Evolutionary conservation across 345 rosid species (phyloP).

Genomic region (Eucalyptus pauciflora): DNA sequence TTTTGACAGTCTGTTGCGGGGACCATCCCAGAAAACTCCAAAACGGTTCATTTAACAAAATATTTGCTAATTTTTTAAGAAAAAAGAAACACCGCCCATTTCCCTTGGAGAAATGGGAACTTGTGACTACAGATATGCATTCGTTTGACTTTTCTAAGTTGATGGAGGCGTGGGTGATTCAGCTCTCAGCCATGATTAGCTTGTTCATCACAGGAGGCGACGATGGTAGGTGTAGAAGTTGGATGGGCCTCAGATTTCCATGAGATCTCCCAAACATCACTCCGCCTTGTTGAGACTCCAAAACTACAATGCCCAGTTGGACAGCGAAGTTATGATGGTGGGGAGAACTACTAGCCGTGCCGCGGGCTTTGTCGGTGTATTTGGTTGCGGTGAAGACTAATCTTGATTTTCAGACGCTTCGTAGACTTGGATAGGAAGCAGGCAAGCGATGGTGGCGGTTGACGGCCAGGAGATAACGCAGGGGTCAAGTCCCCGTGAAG

Average conservation of each 20-base stretch:
- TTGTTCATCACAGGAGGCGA: conserved; percentile 4
- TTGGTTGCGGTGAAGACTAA: not conserved
- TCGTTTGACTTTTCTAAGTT: not conserved
- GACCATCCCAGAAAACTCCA: not conserved
- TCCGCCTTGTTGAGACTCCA: not conserved
- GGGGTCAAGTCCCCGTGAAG: conserved; percentile 26
- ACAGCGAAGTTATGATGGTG: not conserved
- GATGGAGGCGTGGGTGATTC: conserved; percentile 16
- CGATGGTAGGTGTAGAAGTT: conserved; percentile 12
- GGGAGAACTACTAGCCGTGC: not conserved
- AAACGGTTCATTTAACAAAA: not conserved
- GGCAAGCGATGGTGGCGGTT: conserved; percentile 34
- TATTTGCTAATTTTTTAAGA: not conserved
- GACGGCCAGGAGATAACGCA: conserved; percentile 43
- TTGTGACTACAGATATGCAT: not conserved
- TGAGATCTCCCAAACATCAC: not conserved
- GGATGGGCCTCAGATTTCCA: conserved; percentile 17
- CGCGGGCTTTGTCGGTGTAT: not conserved
- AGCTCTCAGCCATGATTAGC: conserved; percentile 27
- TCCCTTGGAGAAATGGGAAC: not conserved
- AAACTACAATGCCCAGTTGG: not conserved
- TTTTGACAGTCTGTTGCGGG: not conserved
- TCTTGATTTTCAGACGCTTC: not conserved
- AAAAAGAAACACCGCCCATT: not conserved
- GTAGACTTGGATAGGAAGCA: not conserved